phyloP scores from a whole-genome alignment of 2,329 filamentous ascomycete species.

The Xylaria sp. region DNA sequence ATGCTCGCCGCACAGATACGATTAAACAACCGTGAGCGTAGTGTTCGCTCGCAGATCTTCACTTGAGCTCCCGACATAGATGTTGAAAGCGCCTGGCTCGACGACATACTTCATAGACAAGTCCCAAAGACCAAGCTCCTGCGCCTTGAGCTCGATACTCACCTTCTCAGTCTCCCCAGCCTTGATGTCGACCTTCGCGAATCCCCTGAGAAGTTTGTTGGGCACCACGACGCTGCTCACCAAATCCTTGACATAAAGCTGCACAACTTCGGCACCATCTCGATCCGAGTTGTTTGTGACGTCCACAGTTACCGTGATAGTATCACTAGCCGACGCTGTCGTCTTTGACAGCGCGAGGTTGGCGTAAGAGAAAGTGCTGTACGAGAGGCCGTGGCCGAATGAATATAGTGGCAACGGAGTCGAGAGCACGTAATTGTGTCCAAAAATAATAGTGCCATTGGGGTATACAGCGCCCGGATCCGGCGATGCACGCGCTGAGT shows the following conservation, averaged over 20 bases:
- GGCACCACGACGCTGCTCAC: conserved; percentile 71
- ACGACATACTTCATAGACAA: conserved; percentile 75
- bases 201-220: conserved; percentile 72
- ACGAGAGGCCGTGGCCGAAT: conserved; percentile 74
- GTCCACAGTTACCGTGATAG: conserved; percentile 66
- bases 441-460: conserved; percentile 71
- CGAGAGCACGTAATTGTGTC: conserved; percentile 71
- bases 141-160: conserved; percentile 59
- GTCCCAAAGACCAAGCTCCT: conserved; percentile 66
- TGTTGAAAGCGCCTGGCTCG: conserved; percentile 73
- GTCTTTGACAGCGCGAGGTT: conserved; percentile 61
- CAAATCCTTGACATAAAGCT: conserved; percentile 73
- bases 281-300: conserved; percentile 68
- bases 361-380: conserved; percentile 70
- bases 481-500: conserved; percentile 66
- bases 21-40: conserved; percentile 61
- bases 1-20: not conserved
- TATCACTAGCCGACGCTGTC: conserved; percentile 59
- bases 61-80: conserved; percentile 70
- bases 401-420: conserved; percentile 68
- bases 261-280: conserved; percentile 73
- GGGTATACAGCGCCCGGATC: conserved; percentile 63
- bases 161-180: conserved; percentile 67
- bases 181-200: conserved; percentile 70
- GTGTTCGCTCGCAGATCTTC: conserved; percentile 64